These are phyloP conservation scores for Candida caryicola DNA, from an alignment of 805 yeast genomes.

Conservation along the genomic window DNA sequence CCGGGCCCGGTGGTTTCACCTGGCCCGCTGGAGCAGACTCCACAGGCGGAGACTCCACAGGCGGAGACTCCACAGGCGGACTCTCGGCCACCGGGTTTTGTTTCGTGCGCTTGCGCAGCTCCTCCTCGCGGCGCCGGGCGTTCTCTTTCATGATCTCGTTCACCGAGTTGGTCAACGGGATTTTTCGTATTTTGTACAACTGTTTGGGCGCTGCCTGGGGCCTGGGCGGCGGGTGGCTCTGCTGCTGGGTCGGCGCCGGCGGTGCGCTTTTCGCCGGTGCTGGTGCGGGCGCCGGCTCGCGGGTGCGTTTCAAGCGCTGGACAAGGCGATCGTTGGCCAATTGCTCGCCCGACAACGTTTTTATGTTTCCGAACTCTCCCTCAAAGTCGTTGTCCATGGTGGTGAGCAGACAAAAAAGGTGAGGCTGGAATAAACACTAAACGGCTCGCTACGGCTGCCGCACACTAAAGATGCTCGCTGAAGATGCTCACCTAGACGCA, in stretches of 20 bases:
- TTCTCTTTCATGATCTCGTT: not conserved
- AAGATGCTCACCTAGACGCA: too few species aligned
- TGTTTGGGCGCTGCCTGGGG: not conserved
- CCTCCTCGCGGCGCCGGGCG: not conserved
- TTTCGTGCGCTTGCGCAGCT: too few species aligned
- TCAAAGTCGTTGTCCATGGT: constrained; percentile 23
- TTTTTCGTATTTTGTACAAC: not conserved
- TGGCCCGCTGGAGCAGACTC: too few species aligned
- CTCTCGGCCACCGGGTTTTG: too few species aligned
- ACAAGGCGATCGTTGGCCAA: constrained; percentile 15
- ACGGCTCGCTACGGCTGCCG: too few species aligned
- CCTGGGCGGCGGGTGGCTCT: too few species aligned
- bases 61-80: too few species aligned
- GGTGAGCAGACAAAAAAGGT: not conserved
- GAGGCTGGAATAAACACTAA: too few species aligned
- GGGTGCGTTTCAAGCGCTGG: constrained; percentile 13
- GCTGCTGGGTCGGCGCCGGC: not conserved
- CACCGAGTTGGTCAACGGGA: not conserved
- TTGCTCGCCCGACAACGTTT: constrained; percentile 19
- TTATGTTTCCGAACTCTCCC: constrained; percentile 31
- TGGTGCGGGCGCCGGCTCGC: not conserved
- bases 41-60: too few species aligned
- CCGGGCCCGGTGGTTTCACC: too few species aligned
- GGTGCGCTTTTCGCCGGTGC: not conserved
- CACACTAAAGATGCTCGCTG: too few species aligned